Evolutionary conservation across 306 rosid genomes (phyloP).

Genomic region (Vicia villosa): DNA sequence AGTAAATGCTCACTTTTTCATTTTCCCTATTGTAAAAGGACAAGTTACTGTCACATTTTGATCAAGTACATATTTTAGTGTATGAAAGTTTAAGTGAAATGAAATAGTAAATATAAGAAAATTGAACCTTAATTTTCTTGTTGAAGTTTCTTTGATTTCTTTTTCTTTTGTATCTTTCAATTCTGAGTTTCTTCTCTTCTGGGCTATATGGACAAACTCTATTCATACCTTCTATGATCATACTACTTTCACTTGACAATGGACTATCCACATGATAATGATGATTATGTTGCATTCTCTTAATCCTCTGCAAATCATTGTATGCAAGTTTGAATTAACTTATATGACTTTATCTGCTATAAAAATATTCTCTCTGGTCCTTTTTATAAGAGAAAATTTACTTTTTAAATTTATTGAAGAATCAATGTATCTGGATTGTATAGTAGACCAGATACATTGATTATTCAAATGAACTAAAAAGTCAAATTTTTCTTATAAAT

Average conservation of each 20-base stretch:
- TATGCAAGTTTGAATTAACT: not conserved
- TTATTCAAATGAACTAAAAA: too few relatives aligned
- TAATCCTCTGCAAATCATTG: conserved; percentile 49
- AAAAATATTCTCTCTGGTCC: too few relatives aligned
- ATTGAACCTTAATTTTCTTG: conserved; percentile 85
- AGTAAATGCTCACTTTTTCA: not conserved
- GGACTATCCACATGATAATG: conserved; percentile 55
- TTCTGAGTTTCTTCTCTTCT: conserved; percentile 80
- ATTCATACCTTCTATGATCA: conserved; percentile 91
- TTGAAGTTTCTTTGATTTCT: conserved; percentile 84
- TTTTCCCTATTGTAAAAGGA: not conserved
- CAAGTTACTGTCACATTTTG: not conserved
- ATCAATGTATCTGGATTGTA: too few relatives aligned
- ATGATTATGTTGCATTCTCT: conserved; percentile 44
- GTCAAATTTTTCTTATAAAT: too few relatives aligned
- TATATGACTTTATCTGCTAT: too few relatives aligned
- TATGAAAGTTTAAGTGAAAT: not conserved
- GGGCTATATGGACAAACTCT: conserved; percentile 72
- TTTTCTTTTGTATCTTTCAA: conserved; percentile 83
- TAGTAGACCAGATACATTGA: too few relatives aligned
- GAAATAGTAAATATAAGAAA: not conserved
- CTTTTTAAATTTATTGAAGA: too few relatives aligned
- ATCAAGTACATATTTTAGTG: conserved; percentile 6
- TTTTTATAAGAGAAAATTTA: too few relatives aligned
- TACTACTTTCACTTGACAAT: conserved; percentile 67